A percentile compares a stretch with the other conserved stretches of the same genome.
Conservation (phyloP, 495 filamentous ascomycete species). For the Xylaria scruposa region DNA sequence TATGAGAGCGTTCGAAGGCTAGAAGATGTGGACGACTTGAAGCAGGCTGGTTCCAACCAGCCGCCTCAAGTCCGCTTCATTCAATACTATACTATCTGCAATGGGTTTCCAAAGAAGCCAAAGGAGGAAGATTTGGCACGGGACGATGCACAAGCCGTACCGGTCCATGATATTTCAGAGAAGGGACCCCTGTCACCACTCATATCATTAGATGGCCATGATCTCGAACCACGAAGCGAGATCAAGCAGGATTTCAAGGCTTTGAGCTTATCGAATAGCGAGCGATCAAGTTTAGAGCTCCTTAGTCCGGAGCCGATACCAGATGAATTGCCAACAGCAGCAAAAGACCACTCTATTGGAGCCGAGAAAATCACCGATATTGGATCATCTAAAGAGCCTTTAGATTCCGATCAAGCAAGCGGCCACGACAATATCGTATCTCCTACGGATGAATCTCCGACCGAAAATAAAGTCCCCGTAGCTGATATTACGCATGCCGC, state of each 20-base stretch:
- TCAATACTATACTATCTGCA: slow-evolving; percentile 90
- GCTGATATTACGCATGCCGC: slow-evolving; percentile 30
- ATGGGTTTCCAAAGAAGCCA: slow-evolving; percentile 63
- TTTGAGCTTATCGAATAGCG: slow-evolving; percentile 23
- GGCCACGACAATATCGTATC: background rate
- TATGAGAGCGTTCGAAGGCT: slow-evolving; percentile 70
- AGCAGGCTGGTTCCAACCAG: slow-evolving; percentile 29
- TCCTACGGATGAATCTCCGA: slow-evolving; percentile 1
- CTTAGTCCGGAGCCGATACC: slow-evolving; percentile 37
- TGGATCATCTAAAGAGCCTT: background rate
- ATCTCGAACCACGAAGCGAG: slow-evolving; percentile 7
- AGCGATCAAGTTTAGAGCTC: slow-evolving; percentile 32
- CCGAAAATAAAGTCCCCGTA: slow-evolving; percentile 19
- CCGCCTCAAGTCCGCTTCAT: slow-evolving; percentile 70
- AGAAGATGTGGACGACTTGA: slow-evolving; percentile 68
- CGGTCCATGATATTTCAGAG: slow-evolving; percentile 8
- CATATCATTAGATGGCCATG: slow-evolving; percentile 54
- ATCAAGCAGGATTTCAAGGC: slow-evolving; percentile 14
- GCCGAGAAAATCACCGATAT: background rate
- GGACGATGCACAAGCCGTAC: slow-evolving; percentile 28
- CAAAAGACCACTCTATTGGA: background rate
- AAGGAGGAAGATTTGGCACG: slow-evolving; percentile 37
- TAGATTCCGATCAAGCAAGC: background rate
- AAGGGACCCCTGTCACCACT: slow-evolving; percentile 40
- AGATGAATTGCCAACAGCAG: slow-evolving; percentile 29